These are phyloP conservation scores for Alloteropsis angusta DNA, from an alignment of 202 grass and related monocot genomes.

Conservation along the genomic window DNA sequence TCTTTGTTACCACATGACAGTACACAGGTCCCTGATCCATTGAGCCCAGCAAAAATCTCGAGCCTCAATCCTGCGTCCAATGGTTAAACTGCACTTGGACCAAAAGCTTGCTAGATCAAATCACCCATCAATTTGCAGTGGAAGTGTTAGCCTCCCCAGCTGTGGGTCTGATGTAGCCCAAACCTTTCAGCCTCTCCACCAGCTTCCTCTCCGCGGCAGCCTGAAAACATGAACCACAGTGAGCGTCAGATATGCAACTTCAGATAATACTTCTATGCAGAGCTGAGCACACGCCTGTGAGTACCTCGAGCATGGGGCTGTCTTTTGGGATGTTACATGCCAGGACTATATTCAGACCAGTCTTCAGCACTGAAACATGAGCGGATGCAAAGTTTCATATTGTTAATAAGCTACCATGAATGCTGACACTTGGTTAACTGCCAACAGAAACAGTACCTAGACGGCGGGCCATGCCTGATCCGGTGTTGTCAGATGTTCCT, in stretches of 20 bases:
- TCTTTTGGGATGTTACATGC: conserved; percentile 93
- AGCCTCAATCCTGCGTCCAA: neutral
- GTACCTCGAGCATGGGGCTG: conserved; percentile 88
- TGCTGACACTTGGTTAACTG: neutral
- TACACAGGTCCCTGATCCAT: neutral
- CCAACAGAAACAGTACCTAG: conserved; percentile 41
- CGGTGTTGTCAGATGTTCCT: conserved; percentile 82
- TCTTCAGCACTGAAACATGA: conserved; percentile 64
- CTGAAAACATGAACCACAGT: conserved; percentile 26
- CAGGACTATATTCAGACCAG: conserved; percentile 65
- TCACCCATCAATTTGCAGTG: neutral
- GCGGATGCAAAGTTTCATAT: neutral
- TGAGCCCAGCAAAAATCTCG: neutral
- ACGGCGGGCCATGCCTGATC: conserved; percentile 65
- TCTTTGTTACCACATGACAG: neutral
- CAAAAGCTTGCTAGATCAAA: neutral
- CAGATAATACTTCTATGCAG: neutral
- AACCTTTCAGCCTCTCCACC: conserved; percentile 55
- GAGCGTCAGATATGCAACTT: neutral
- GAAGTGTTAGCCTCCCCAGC: conserved; percentile 4
- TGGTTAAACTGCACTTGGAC: neutral
- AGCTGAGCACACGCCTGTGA: neutral
- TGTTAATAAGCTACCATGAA: neutral
- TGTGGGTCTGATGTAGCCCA: conserved; percentile 42
- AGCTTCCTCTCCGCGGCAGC: conserved; percentile 79